Evolutionary conservation across 352 stramenopile species (phyloP), one percentile per base, ranked within the genome.

Genomic region (Phytopythium aichiense): DNA sequence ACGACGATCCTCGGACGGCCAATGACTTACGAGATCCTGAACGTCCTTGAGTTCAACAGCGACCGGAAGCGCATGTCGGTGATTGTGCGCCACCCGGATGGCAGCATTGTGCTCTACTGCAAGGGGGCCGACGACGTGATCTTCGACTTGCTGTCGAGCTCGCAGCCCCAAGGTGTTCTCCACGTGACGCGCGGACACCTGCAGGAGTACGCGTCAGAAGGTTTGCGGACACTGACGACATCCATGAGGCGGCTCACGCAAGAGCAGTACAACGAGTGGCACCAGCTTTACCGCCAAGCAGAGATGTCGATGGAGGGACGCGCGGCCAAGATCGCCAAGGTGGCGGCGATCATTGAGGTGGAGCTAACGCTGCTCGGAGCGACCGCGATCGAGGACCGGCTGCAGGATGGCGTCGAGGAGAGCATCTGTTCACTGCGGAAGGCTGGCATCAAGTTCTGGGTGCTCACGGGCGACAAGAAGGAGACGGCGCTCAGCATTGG

Each of bases 41-140:
- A 98, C 52, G 86, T 99, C 7, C 96, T 99, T 53, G 97, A 99
- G 70, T 99, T 99, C 79, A 98, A 98, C 71, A 98, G 92, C 56
- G 89, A 98, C 56, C 81, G 98, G 15, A 99, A 99, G 75, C 79
- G 98, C 59, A 99, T 99, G 97, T 99, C 94, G 22, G 91, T 99
- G 38, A 78, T 99, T 37, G 88, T 98, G 31, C 81, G 94, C 30
- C 77, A 92, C 31, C 77, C 77, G 0, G 79, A 89, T 38, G 87
- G 80, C 22, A 73, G 72, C 50, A 81, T 97, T 15, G 69, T 84
- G 16, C 67, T 97, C 20, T 92, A 92, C 59, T 96, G 88, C 67
- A 95, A 96, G 55, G 75, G 81, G 7, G 87, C 87, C 2, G 87
- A 96, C 60, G 86, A 93, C 40, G 68, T 94, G 0, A 76, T 94